Evolutionary conservation across 2,329 filamentous ascomycete species (phyloP).

Genomic region (Penicillium brasilianum): DNA sequence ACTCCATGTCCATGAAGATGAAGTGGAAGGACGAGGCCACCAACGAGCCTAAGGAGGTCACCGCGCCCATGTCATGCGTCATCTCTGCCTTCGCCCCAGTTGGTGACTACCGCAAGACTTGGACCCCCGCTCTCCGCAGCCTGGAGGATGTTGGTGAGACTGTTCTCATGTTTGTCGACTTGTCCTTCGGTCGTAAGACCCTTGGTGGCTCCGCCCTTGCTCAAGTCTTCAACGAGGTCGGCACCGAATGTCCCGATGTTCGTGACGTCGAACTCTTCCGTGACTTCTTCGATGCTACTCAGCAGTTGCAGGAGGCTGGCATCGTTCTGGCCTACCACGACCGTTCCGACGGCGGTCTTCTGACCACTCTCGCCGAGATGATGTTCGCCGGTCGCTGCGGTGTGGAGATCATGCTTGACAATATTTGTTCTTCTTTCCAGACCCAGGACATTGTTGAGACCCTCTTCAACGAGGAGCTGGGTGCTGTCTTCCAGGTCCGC

Average conservation of each 20-base stretch:
- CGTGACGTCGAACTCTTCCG: conserved; percentile 79
- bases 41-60: conserved; percentile 79
- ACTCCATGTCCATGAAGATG: conserved; percentile 99
- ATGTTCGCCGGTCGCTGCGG: conserved; percentile 96
- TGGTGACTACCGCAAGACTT: conserved; percentile 80
- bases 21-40: conserved; percentile 79
- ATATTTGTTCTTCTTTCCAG: conserved; percentile 62
- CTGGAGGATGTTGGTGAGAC: conserved; percentile 88
- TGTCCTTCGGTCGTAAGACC: conserved; percentile 78
- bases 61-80: conserved; percentile 86
- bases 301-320: conserved; percentile 67
- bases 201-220: conserved; percentile 90
- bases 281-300: conserved; percentile 89
- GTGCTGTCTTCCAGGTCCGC: conserved; percentile 92
- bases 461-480: conserved; percentile 95
- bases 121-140: conserved; percentile 87
- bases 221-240: conserved; percentile 85
- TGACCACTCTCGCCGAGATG: conserved; percentile 94
- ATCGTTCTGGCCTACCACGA: conserved; percentile 94
- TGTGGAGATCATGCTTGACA: conserved; percentile 81
- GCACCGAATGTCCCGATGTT: conserved; percentile 83
- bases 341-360: conserved; percentile 86
- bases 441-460: conserved; percentile 71
- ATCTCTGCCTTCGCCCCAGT: conserved; percentile 91
- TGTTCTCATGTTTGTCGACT: conserved; percentile 86